Percentiles rank a stretch among this genome's conserved stretches.
These are phyloP conservation scores for Aciculoconidium aculeatum DNA, from an alignment of 805 yeast genomes.

Conservation along the genomic window DNA sequence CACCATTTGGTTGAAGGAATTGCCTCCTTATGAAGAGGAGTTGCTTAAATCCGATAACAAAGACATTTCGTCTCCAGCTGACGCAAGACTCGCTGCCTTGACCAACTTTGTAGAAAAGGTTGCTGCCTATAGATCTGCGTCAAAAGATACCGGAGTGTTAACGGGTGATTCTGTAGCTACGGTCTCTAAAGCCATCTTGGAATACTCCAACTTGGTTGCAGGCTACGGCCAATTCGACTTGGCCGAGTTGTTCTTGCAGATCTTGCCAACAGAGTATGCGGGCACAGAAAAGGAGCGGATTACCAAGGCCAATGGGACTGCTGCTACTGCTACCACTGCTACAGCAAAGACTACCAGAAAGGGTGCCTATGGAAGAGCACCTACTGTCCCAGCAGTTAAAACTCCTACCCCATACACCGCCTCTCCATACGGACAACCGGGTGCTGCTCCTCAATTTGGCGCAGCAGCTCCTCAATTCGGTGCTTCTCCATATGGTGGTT, in stretches of 20 bases:
- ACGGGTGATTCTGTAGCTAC: constrained; percentile 42
- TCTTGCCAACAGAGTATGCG: constrained; percentile 70
- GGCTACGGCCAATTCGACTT: constrained; percentile 79
- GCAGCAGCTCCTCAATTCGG: constrained; percentile 7
- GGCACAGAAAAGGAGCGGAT: constrained; percentile 78
- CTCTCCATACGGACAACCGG: constrained; percentile 8
- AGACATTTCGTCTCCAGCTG: constrained; percentile 55
- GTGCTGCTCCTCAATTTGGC: constrained; percentile 4
- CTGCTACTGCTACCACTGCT: constrained; percentile 14
- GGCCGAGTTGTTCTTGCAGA: constrained; percentile 62
- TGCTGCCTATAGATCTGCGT: constrained; percentile 59
- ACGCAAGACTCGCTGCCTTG: constrained; percentile 78
- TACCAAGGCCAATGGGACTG: constrained; percentile 50
- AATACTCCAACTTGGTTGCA: constrained; percentile 75
- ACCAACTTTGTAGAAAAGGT: constrained; percentile 80
- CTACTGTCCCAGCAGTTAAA: constrained; percentile 2
- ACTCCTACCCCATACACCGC: too few species aligned
- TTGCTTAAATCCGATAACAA: constrained; percentile 42
- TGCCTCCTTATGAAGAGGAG: constrained; percentile 35
- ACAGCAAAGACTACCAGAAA: constrained; percentile 1
- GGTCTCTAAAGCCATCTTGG: constrained; percentile 61
- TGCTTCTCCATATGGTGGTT: constrained; percentile 3
- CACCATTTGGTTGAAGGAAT: constrained; percentile 76
- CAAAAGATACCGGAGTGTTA: constrained; percentile 29
- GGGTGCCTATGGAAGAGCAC: constrained; percentile 3